Evolutionary conservation across 2,329 filamentous ascomycete species (phyloP), one percentile per base, ranked within the genome.

Genomic region (Aurifilum marmelostoma): DNA sequence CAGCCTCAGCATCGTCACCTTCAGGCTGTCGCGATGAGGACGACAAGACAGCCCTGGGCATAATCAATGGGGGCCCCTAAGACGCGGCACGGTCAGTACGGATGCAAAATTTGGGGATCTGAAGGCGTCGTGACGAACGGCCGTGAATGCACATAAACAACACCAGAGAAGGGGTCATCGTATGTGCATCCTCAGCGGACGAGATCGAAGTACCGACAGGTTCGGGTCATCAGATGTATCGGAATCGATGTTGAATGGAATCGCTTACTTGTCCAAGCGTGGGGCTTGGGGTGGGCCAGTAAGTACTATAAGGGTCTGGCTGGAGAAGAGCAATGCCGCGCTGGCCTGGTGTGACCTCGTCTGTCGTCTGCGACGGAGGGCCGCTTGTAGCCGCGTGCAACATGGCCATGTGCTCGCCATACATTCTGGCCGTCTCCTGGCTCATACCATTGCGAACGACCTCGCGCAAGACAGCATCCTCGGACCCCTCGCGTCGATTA

Each of bases 391-490:
- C 67, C 11, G 69, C 64, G 27, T 69, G 68, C 56, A 69, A 62
- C 56, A 66, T 67, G 11, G 69, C 67, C 67, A 71, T 67, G 39
- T 71, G 69, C 63, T 71, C 67, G 37, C 69, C 67, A 34, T 69
- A 71, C 18, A 67, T 63, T 16, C 69, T 63, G 12, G 63, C 69
- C 29, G 69, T 63, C 4, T 71, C 69, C 41, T 67, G 69, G 67
- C 67, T 69, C 61, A 69, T 69, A 32, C 64, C 69, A 54, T 59
- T 67, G 61, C 67, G 61, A 21, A 69, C 63, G 16, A 63, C 64
- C 56, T 69, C 69, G 43, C 64, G 69, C 61, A 67, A n/a, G 29
- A 60, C 47, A 50, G 69, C 32, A 16, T 60, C 43, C 16, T 47
- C 18, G 5, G 16, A 7, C 43, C 2, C 21, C n/a, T 34, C 7